phyloP scores from a whole-genome alignment of 2,329 filamentous ascomycete species.

The Colletotrichum godetiae region DNA sequence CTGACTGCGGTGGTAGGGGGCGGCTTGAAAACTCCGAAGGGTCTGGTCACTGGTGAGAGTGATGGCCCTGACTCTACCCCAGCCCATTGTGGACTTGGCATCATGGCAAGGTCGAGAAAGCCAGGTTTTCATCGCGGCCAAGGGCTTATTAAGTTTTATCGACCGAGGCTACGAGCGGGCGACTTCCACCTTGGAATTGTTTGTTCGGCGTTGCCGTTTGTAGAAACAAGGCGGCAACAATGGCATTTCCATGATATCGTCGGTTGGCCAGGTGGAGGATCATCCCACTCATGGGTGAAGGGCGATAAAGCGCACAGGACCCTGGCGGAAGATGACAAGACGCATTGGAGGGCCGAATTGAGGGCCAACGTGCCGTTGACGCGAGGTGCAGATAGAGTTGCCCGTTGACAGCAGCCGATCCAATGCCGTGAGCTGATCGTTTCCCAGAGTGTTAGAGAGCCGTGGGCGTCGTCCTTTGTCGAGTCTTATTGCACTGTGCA shows the following conservation, averaged over 20 bases:
- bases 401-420: slow-evolving; percentile 27
- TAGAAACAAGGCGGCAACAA: slow-evolving; percentile 23
- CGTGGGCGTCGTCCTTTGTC: slow-evolving; percentile 5
- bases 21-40: slow-evolving; percentile 35
- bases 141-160: slow-evolving; percentile 14
- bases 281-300: slow-evolving; percentile 20
- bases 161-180: slow-evolving; percentile 29
- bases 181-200: slow-evolving; percentile 6
- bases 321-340: slow-evolving; percentile 17
- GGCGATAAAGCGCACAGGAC: slow-evolving; percentile 4
- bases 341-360: not conserved
- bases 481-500: slow-evolving; percentile 19
- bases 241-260: slow-evolving; percentile 9
- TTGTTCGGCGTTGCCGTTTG: slow-evolving; percentile 27
- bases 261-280: slow-evolving; percentile 13
- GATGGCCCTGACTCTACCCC: slow-evolving; percentile 28
- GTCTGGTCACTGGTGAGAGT: slow-evolving; percentile 32
- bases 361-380: slow-evolving; percentile 28
- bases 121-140: slow-evolving; percentile 21
- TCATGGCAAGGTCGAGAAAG: slow-evolving; percentile 16
- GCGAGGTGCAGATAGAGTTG: slow-evolving; percentile 36
- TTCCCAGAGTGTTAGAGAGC: slow-evolving; percentile 7
- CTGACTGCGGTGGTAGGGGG: slow-evolving; percentile 28
- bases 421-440: slow-evolving; percentile 31
- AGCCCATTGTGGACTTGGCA: slow-evolving; percentile 31